Evolutionary conservation across 164 flowering plant genomes (phyloP), one percentile per base, ranked within the genome.

Genomic region (Annona cherimola): DNA sequence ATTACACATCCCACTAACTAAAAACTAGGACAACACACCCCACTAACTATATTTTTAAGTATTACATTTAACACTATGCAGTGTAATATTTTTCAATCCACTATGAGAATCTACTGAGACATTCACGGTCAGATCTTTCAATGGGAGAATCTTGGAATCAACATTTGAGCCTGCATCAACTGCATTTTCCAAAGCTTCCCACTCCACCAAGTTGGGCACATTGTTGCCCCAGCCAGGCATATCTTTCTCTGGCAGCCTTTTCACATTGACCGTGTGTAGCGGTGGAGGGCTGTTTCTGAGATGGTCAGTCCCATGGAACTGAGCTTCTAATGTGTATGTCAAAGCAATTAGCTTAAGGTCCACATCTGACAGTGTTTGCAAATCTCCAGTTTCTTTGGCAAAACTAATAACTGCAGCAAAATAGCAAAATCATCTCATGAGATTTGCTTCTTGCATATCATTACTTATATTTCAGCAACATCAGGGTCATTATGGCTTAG

Each of bases 191-290:
- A 95, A 68, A 42, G 98, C 98, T 80, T 95, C 99, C 99, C 99
- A 95, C 73, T 95, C 98, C 70, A 86, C 89, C 79, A 93, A 74
- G 81, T 95, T 95, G 57, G 97, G 89, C 14, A 95, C 98, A 81
- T 95, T 95, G 20, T 83, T 72, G 9, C 99, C 99, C 98, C 99
- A 95, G 0, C 99, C 99, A 45, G 98, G 99, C 88, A 93, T 70
- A 42, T 91, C 96, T 77, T 89, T 95, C 79, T 88, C 97, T 11
- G 95, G 89, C 45, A 95, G 73, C 77, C 89, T 86, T 79, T 80
- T 93, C 6, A 88, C 90, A 76, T 86, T 90, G 68, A 95, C 87
- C 63, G 82, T 67, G 66, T 86, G 91, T 7, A 95, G 75, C 63
- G 98, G 91, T 1, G 95, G 99, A 69, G 98, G 98, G 18, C 69